phyloP scores from a whole-genome alignment of 2,329 filamentous ascomycete genomes.

The Neurospora sp. region DNA sequence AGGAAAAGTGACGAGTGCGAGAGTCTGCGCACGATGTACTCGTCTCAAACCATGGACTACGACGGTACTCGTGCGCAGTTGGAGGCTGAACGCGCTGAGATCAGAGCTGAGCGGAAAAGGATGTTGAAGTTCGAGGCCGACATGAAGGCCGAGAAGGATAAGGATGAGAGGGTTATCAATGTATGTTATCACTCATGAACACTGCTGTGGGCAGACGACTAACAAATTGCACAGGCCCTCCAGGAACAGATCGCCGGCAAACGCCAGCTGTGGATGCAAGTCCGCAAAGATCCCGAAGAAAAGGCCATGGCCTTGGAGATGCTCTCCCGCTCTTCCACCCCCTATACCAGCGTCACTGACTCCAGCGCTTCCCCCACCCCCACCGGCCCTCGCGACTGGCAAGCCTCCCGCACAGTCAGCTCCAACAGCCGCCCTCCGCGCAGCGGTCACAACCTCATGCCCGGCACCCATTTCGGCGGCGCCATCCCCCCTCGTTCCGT shows the following conservation, averaged over 20 bases:
- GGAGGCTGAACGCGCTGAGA: background rate
- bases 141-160: background rate
- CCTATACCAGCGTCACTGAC: background rate
- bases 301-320: background rate
- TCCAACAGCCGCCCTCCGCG: background rate
- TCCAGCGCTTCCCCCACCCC: background rate
- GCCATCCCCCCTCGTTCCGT: background rate
- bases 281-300: slow-evolving; percentile 10
- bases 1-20: background rate
- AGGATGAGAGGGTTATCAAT: slow-evolving; percentile 7
- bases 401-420: background rate
- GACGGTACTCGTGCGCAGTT: background rate
- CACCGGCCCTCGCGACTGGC: background rate
- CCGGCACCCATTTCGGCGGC: background rate
- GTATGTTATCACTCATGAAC: background rate
- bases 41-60: background rate
- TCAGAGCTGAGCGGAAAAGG: slow-evolving; percentile 1
- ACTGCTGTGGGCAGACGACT: background rate
- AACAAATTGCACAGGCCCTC: slow-evolving; percentile 4
- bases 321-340: background rate
- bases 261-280: slow-evolving; percentile 13
- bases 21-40: background rate
- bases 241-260: slow-evolving; percentile 14
- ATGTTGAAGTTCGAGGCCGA: background rate
- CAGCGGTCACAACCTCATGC: background rate